Evolutionary conservation across 192 early-diverging fungal species (phyloP), one percentile per base, ranked within the genome.

Genomic region (Backusella luteola): DNA sequence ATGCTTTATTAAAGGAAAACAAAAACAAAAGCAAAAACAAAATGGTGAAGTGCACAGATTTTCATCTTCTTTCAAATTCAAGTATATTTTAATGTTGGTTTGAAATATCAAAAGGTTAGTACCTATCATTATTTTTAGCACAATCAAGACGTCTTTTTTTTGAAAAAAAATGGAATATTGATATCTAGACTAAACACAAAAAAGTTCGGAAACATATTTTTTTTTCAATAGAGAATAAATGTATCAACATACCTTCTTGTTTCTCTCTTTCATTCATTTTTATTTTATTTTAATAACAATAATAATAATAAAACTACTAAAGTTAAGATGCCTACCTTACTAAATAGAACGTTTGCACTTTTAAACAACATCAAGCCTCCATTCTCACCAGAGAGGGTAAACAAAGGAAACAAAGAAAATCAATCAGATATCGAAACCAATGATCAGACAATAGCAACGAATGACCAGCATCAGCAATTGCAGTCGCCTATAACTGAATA

Each of bases 281-380:
- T 11, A n/a, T n/a, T 70, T 46, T 15, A 26, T 42, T 7, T 9
- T 42, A 8, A 71, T n/a, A 23, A 56, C 0, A 11, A 23, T 17
- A 53, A 19, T n/a, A 17, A 53, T 7, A 21, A 21, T 21, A 29
- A 26, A 63, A 26, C 5, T 23, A 59, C n/a, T 21, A 63, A 63
- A 63, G 26, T 29, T 63, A 63, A 6, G 12, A 75, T 75, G 74
- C 74, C 74, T 49, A 66, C 66, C 42, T 29, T 75, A 67, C 38
- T 75, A 44, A 66, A 66, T 29, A 66, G 41, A 66, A 75, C 74
- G 7, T 75, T 75, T 75, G 66, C 74, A 23, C 34, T 67, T 21
- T 42, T 75, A 34, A 75, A 75, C 15, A 66, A 44, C 38, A 75
- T 23, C n/a, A 75, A 75, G 44, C 74, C 74, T 32, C 74, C 73